A percentile compares a stretch with the other conserved stretches of the same genome.
These are phyloP conservation scores for Alternaria sp. DNA, from an alignment of 2,329 filamentous ascomycete genomes.

Conservation along the genomic window DNA sequence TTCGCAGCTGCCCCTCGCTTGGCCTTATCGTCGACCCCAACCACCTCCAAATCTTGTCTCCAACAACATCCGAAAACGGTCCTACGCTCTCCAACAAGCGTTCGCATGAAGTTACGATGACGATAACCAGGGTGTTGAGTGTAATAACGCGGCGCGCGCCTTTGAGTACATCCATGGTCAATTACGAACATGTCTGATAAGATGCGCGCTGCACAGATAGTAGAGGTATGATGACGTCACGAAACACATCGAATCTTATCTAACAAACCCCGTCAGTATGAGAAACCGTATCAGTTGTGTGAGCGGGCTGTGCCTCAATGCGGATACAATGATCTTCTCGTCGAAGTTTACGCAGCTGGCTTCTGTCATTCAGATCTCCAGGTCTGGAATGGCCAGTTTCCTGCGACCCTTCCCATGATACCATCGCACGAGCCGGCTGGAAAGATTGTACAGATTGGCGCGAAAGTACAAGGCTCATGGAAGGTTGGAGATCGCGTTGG, in stretches of 20 bases:
- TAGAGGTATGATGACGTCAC: slow-evolving; percentile 22
- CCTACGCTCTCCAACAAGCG: not conserved
- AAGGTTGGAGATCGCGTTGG: slow-evolving; percentile 41
- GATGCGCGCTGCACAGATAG: slow-evolving; percentile 30
- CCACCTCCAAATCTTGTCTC: slow-evolving; percentile 1
- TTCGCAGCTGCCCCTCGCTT: not conserved
- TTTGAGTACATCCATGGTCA: not conserved
- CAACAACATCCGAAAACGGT: not conserved
- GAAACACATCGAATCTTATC: not conserved
- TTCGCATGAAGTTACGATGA: not conserved
- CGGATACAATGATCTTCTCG: slow-evolving; percentile 27
- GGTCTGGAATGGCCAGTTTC: slow-evolving; percentile 31
- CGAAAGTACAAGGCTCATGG: slow-evolving; percentile 33
- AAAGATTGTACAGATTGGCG: slow-evolving; percentile 34
- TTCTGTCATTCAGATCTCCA: slow-evolving; percentile 40
- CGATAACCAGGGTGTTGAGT: not conserved
- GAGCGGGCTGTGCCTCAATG: slow-evolving; percentile 21
- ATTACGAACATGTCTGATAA: slow-evolving; percentile 4
- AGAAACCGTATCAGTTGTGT: slow-evolving; percentile 24
- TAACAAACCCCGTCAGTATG: slow-evolving; percentile 10
- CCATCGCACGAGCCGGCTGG: slow-evolving; percentile 46
- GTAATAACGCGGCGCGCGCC: not conserved
- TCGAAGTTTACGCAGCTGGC: slow-evolving; percentile 32
- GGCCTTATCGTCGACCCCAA: slow-evolving; percentile 3
- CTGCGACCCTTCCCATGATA: slow-evolving; percentile 33